A percentile compares a stretch with the other conserved stretches of the same genome.
Evolutionary conservation across 495 filamentous ascomycete genomes (phyloP).

Genomic region (Talaromyces wortmannii): DNA sequence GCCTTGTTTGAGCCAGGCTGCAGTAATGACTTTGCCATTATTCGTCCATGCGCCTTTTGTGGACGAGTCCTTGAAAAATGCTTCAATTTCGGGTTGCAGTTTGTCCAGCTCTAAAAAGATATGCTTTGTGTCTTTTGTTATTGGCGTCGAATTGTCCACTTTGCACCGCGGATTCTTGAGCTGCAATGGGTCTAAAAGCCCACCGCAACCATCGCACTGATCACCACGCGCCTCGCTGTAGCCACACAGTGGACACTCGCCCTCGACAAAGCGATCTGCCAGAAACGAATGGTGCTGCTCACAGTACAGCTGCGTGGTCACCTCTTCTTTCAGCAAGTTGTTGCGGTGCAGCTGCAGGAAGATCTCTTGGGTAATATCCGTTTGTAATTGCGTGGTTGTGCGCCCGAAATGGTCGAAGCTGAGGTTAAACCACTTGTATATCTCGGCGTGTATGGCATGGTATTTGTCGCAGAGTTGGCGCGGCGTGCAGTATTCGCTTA

Average conservation of each 20-base stretch:
- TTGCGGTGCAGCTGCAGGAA: slow-evolving; percentile 12
- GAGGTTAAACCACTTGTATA: slow-evolving; percentile 29
- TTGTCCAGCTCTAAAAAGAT: slow-evolving; percentile 13
- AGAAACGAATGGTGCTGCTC: slow-evolving; percentile 10
- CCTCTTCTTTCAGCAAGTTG: slow-evolving; percentile 10
- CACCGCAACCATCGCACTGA: slow-evolving; percentile 14
- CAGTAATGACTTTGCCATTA: slow-evolving; percentile 1
- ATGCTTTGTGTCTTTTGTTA: slow-evolving; percentile 11
- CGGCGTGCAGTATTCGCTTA: slow-evolving; percentile 25
- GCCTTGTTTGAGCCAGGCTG: not conserved
- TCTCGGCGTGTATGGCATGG: slow-evolving; percentile 24
- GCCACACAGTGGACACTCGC: slow-evolving; percentile 12
- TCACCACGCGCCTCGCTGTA: slow-evolving; percentile 15
- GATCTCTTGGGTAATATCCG: slow-evolving; percentile 13
- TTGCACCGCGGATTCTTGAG: slow-evolving; percentile 14
- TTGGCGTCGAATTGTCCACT: slow-evolving; percentile 12
- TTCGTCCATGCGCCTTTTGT: not conserved
- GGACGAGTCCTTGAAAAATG: slow-evolving; percentile 1
- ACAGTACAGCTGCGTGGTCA: slow-evolving; percentile 12
- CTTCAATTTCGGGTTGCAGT: slow-evolving; percentile 12
- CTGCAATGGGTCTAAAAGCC: slow-evolving; percentile 12
- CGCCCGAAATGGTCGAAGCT: slow-evolving; percentile 29
- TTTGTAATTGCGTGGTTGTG: slow-evolving; percentile 20
- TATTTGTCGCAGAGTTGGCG: slow-evolving; percentile 29
- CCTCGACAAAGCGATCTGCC: slow-evolving; percentile 15